Conservation (phyloP, 306 rosid species). For the Lagenaria siceraria region DNA sequence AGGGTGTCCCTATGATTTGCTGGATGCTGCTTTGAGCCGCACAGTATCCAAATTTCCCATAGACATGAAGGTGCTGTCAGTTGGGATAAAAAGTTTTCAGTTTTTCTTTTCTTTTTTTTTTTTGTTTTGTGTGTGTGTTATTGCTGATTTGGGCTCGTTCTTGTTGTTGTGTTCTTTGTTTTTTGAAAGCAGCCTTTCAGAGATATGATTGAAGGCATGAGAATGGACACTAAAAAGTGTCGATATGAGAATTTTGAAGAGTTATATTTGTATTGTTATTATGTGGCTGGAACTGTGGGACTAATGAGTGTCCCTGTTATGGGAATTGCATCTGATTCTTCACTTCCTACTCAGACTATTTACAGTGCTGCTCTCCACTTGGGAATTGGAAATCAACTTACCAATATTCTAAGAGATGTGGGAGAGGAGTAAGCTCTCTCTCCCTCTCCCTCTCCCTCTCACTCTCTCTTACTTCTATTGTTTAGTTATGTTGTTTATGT, state of each 20-base stretch:
- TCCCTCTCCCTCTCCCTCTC: not conserved
- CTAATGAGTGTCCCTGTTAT: constrained; percentile 79
- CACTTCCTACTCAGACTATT: constrained; percentile 33
- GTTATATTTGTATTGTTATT: constrained; percentile 76
- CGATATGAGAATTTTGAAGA: constrained; percentile 56
- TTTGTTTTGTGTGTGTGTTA: too few species aligned
- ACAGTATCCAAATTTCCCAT: constrained; percentile 53
- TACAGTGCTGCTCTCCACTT: constrained; percentile 58
- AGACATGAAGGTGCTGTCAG: constrained; percentile 50
- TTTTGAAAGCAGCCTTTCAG: constrained; percentile 39
- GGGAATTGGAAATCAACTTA: constrained; percentile 81
- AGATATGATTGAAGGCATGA: constrained; percentile 89
- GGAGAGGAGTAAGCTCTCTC: constrained; percentile 70
- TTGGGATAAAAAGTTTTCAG: not conserved
- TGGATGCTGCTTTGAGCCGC: constrained; percentile 61
- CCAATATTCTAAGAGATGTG: constrained; percentile 87
- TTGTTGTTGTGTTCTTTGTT: not conserved
- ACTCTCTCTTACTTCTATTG: too few species aligned
- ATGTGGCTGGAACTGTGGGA: constrained; percentile 91
- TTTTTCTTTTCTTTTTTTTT: too few species aligned
- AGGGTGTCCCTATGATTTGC: constrained; percentile 69
- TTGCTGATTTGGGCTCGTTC: not conserved
- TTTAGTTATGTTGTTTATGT: too few species aligned
- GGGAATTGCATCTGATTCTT: constrained; percentile 70
- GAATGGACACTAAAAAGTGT: constrained; percentile 65